Evolutionary conservation across 495 filamentous ascomycete genomes (phyloP), one percentile per base, ranked within the genome.

Genomic region (Penicillium chermesinum): DNA sequence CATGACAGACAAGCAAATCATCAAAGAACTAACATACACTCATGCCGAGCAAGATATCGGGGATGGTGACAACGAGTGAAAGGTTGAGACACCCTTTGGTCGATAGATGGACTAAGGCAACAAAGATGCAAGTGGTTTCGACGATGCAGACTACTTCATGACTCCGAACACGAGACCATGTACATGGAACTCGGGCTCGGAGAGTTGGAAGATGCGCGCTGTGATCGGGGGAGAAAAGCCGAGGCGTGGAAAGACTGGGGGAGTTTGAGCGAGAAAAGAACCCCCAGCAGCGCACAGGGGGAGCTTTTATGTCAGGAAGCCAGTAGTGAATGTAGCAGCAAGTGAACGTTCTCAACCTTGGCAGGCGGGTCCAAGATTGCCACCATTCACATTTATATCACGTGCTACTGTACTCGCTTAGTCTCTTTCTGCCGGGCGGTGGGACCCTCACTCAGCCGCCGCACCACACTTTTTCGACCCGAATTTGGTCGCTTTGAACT

Each of bases 391-490:
- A 16, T 10, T 34, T 38, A 46, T 30, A 44, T 63, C 69, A 72
- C 66, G 66, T 71, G 68, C 9, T 41, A 50, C 49, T 42, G 48
- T 53, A 43, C 65, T 71, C 67, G 66, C 67, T 71, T 73, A 68
- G 60, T 38, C 21, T 10, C 53, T 54, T 50, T 56, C 54, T 57
- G 52, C 58, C 56, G 44, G 53, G 55, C 54, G 60, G 50, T 53
- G 48, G 20, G 58, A 66, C 55, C 62, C 66, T 64, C 70, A 72
- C 68, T 64, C 12, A 34, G 55, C 59, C 25, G 61, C 59, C 62
- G 59, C 59, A 63, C 43, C 72, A 64, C 72, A 73, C 67, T 67
- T 70, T 43, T 69, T 74, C 63, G 66, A 65, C 50, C 53, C 53
- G 66, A 67, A 64, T 64, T 63, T 46, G 44, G 36, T 52, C 52